A percentile compares a stretch with the other conserved stretches of the same genome.
Conservation (phyloP, 352 stramenopile genomes). For the Hyphochytrium catenoides region DNA sequence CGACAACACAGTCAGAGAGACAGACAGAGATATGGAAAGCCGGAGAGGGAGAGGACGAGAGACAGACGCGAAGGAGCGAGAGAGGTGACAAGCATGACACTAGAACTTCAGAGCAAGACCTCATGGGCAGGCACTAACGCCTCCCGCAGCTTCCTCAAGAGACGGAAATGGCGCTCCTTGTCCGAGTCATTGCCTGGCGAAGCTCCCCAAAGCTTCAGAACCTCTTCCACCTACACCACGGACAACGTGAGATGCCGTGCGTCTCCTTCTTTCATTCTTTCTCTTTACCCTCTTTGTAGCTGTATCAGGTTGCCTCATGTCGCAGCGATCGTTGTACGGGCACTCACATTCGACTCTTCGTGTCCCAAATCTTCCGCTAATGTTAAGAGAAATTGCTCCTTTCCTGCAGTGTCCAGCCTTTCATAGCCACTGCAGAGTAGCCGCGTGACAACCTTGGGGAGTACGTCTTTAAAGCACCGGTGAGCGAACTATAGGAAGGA, state of each 20-base stretch:
- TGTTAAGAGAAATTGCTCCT: constrained; percentile 50
- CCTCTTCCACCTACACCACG: constrained; percentile 21
- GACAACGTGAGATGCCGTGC: too few species aligned
- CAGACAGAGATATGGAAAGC: constrained; percentile 20
- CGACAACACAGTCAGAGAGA: neutral
- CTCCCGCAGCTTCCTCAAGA: too few species aligned
- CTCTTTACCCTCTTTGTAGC: too few species aligned
- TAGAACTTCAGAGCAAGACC: too few species aligned
- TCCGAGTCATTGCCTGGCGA: constrained; percentile 23
- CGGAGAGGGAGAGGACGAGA: too few species aligned
- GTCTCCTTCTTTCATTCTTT: too few species aligned
- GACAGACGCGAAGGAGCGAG: too few species aligned
- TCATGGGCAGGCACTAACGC: too few species aligned
- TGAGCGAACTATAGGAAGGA: too few species aligned
- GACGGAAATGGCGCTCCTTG: constrained; percentile 10
- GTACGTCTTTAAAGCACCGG: constrained; percentile 32
- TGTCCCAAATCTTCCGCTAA: constrained; percentile 40
- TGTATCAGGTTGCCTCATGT: constrained; percentile 9
- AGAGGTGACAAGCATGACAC: too few species aligned
- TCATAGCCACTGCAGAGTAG: constrained; percentile 32
- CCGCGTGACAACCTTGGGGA: constrained; percentile 35
- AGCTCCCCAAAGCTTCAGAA: constrained; percentile 21
- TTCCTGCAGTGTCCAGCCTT: constrained; percentile 36
- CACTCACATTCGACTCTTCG: too few species aligned
- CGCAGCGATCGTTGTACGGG: too few species aligned